Percentiles rank a stretch among this genome's conserved stretches.
Conservation (phyloP, 441 rosid genomes). For the Syzygium syzygioides region DNA sequence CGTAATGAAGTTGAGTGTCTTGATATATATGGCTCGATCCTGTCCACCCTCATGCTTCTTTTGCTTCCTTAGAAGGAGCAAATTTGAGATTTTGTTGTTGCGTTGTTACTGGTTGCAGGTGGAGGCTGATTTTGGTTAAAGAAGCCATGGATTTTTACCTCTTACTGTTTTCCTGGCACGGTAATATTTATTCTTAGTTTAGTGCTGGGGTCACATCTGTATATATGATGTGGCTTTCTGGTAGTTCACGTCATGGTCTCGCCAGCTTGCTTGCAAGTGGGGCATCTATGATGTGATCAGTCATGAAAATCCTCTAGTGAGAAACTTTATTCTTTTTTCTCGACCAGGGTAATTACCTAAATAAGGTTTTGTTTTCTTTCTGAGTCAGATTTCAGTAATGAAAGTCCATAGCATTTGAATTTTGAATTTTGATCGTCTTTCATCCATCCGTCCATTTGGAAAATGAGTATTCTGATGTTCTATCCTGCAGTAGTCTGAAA, state of each 20-base stretch:
- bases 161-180: background rate
- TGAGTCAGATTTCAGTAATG: background rate
- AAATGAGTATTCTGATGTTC: background rate
- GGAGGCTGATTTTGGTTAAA: background rate
- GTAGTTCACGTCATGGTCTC: background rate
- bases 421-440: background rate
- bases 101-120: background rate
- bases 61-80: background rate
- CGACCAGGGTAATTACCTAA: background rate
- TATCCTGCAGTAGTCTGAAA: background rate
- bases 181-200: background rate
- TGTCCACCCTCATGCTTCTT: background rate
- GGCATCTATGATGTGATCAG: background rate
- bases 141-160: background rate
- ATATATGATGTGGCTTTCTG: background rate
- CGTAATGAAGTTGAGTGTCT: background rate
- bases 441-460: background rate
- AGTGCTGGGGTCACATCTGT: background rate
- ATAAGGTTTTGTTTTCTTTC: background rate
- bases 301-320: background rate
- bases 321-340: background rate
- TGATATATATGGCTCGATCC: background rate
- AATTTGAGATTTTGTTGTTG: background rate
- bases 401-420: background rate
- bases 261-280: background rate